These are phyloP conservation scores for Galium porrigens DNA, from an alignment of 305 asterid species.

Conservation along the genomic window DNA sequence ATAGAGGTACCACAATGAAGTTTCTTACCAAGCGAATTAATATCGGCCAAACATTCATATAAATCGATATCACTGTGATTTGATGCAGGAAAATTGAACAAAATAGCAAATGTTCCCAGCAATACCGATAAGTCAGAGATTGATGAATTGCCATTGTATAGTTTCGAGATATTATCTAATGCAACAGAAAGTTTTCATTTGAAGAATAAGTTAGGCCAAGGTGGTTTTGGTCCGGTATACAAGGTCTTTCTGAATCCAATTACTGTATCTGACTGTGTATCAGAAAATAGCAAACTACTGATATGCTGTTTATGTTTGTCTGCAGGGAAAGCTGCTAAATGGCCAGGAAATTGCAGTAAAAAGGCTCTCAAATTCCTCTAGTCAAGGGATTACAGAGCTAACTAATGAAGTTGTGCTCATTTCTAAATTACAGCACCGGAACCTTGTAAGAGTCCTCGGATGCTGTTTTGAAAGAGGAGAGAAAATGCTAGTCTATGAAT, in stretches of 20 bases:
- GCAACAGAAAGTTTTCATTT: neutral
- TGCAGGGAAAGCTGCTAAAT: slow-evolving; percentile 11
- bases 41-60: neutral
- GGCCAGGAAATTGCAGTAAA: slow-evolving; percentile 17
- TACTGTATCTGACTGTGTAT: too few relatives aligned
- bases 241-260: slow-evolving; percentile 12
- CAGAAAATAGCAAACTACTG: neutral
- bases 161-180: neutral
- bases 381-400: slow-evolving; percentile 16
- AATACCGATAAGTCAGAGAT: neutral
- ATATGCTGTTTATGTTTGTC: neutral
- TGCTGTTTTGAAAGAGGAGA: slow-evolving; percentile 14
- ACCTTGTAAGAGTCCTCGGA: slow-evolving; percentile 13
- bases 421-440: slow-evolving; percentile 17
- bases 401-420: slow-evolving; percentile 15
- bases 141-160: slow-evolving; percentile 1
- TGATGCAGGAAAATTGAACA: neutral
- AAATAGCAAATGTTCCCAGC: neutral
- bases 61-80: neutral
- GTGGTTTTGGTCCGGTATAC: slow-evolving; percentile 15
- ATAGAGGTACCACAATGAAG: slow-evolving; percentile 4
- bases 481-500: slow-evolving; percentile 17
- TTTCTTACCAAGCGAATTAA: neutral
- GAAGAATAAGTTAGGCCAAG: slow-evolving; percentile 20
- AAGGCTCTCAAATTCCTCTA: slow-evolving; percentile 15